Evolutionary conservation across 1,284 basidiomycete genomes (phyloP).

Genomic region (Naganishia cerealis): DNA sequence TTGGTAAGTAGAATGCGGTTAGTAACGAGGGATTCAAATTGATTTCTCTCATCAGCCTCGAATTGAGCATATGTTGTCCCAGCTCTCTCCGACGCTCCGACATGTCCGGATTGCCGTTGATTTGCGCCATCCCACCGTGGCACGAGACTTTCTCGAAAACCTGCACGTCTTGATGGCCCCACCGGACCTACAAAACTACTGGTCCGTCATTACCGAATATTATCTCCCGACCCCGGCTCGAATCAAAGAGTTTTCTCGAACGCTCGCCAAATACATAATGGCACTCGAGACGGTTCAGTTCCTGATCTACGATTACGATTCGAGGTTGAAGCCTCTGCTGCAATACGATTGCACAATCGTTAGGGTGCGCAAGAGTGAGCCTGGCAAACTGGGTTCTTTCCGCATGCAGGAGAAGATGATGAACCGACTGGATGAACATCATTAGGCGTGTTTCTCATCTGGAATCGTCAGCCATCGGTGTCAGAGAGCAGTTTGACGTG

Average conservation of each 20-base stretch:
- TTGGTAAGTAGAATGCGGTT: neutral
- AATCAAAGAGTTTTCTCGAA: slow-evolving; percentile 8
- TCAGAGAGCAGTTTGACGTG: too few species aligned
- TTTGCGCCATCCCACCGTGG: neutral
- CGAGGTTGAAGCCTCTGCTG: neutral
- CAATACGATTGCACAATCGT: slow-evolving; percentile 6
- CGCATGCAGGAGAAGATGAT: slow-evolving; percentile 12
- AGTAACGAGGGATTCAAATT: neutral
- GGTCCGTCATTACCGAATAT: slow-evolving; percentile 4
- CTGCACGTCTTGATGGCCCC: neutral
- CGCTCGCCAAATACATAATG: slow-evolving; percentile 11
- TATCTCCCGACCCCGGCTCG: slow-evolving; percentile 7
- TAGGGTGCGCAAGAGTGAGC: slow-evolving; percentile 7
- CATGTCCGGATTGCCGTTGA: slow-evolving; percentile 6
- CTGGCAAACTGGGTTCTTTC: slow-evolving; percentile 14
- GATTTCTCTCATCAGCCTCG: slow-evolving; percentile 6
- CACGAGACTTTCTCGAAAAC: neutral
- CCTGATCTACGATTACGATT: slow-evolving; percentile 7
- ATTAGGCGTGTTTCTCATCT: neutral
- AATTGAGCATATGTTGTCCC: slow-evolving; percentile 14
- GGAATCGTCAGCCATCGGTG: neutral
- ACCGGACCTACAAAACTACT: neutral
- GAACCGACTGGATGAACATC: slow-evolving; percentile 2
- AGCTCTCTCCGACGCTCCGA: slow-evolving; percentile 1
- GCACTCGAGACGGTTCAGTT: slow-evolving; percentile 21